Base-by-base conservation (phyloP, 2,329 filamentous ascomycete genomes). In the Plectosphaerella sp. region DNA sequence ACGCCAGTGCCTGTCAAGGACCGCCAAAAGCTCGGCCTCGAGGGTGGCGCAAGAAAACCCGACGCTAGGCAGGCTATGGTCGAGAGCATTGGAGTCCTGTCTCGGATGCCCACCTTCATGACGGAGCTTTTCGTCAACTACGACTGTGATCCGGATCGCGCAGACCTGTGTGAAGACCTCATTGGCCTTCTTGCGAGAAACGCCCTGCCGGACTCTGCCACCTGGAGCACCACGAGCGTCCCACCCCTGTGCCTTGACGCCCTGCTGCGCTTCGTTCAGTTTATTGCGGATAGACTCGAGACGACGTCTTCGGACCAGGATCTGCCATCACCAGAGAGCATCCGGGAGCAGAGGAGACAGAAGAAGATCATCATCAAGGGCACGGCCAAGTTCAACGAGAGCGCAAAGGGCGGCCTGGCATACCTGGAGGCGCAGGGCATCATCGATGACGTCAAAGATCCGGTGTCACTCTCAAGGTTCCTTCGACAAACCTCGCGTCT, bases 61-160 rank as follows among this genome's bases (percentile, higher is more conserved):
- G 95, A 99, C 69, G 92, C 94, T 28, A 83, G 94, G 59, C 94
- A 99, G 74, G 92, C 94, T 33, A 99, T 99, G 94, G 91, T 99
- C 5, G 94, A 99, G 72, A 96, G 89, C 61, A 87, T 99, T 45
- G 92, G 93, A 36, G 91, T 93, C 51, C 76, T 99, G 54, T 89
- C 91, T 37, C 83, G 95, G 42, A 96, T 99, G 76, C 91, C 94
- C 1, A 92, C 86, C 42, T 99, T 95, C 65, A 91, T 97, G 84
- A 85, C 88, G 11, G 95, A 99, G 68, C 78, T 99, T 8, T 99
- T 97, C 66, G 85, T 97, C 70, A 99, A 99, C 69, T 99, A 97
- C 65, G 94, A 99, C 68, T 99, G 93, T 64, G 92, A 97, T 64
- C 86, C 91, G 49, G 90, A 99, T 64, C 83, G 92, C 48, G 87